These are phyloP conservation scores for Geotrichum carabidarum DNA, from an alignment of 1,139 yeast genomes.

Conservation along the genomic window DNA sequence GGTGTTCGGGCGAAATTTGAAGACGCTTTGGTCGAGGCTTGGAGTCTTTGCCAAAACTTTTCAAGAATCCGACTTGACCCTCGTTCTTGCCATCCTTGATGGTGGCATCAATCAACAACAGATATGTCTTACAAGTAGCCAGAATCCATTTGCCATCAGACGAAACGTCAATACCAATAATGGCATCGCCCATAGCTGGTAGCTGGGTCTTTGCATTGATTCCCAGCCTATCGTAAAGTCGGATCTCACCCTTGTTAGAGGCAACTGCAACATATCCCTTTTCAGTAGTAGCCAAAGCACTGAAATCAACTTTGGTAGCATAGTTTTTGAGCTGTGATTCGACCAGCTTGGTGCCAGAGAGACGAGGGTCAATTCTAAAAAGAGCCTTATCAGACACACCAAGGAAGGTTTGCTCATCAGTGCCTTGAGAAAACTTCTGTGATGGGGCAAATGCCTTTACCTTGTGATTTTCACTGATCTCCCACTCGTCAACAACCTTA, in stretches of 20 bases:
- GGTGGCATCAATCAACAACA: conserved; percentile 61
- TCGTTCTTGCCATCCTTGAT: conserved; percentile 52
- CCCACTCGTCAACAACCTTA: conserved; percentile 79
- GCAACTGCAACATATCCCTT: conserved; percentile 73
- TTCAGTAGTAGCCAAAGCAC: conserved; percentile 65
- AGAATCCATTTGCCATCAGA: conserved; percentile 78
- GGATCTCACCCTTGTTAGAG: conserved; percentile 66
- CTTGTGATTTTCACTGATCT: conserved; percentile 41
- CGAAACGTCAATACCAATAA: conserved; percentile 62
- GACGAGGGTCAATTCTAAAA: conserved; percentile 75
- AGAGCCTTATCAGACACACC: conserved; percentile 64
- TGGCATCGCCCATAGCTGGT: conserved; percentile 77
- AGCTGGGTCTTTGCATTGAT: conserved; percentile 68
- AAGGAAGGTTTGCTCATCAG: conserved; percentile 65
- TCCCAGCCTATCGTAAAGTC: conserved; percentile 73
- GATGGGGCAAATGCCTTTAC: conserved; percentile 62
- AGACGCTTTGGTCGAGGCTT: conserved; percentile 69
- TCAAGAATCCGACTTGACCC: conserved; percentile 52
- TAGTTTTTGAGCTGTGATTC: conserved; percentile 52
- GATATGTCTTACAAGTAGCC: conserved; percentile 69
- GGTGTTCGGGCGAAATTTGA: conserved; percentile 66
- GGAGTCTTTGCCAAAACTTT: conserved; percentile 59
- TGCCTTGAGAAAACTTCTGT: conserved; percentile 64
- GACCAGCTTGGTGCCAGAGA: conserved; percentile 53
- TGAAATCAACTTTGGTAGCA: conserved; percentile 53